These are phyloP conservation scores for Eutrema yunnanense DNA, from an alignment of 345 rosid species.

Conservation along the genomic window DNA sequence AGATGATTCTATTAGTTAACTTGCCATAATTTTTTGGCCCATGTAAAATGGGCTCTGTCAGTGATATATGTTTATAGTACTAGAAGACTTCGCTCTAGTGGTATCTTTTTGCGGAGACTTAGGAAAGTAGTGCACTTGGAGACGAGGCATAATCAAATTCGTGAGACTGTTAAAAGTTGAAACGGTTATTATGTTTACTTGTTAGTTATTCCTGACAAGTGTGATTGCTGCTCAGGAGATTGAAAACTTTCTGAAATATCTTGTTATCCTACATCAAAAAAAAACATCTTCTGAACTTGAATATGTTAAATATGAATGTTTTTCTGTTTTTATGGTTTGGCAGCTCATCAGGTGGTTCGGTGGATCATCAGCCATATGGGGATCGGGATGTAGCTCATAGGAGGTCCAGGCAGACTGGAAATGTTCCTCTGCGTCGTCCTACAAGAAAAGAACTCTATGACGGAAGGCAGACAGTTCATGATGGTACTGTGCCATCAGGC, in stretches of 20 bases:
- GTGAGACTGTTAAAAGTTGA: not conserved
- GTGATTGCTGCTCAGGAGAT: too few relatives aligned
- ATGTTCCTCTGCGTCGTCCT: not conserved
- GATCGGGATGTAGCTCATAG: not conserved
- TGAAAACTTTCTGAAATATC: not conserved
- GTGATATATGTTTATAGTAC: not conserved
- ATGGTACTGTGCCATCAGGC: slow-evolving; percentile 38
- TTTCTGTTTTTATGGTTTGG: slow-evolving; percentile 1
- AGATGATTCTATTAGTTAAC: not conserved
- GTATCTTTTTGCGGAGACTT: not conserved
- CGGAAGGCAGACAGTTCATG: not conserved
- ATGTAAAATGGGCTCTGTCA: not conserved
- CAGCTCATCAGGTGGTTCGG: slow-evolving; percentile 37
- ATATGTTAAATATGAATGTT: not conserved
- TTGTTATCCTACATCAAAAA: not conserved
- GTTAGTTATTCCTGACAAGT: not conserved
- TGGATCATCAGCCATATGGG: slow-evolving; percentile 36
- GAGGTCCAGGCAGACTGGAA: not conserved
- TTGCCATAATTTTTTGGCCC: not conserved
- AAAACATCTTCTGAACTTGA: not conserved
- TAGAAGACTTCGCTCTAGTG: not conserved
- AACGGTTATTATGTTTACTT: not conserved
- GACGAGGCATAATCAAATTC: not conserved
- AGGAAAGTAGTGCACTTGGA: not conserved
- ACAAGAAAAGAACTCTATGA: slow-evolving; percentile 2